Base-by-base conservation (phyloP, 2,329 filamentous ascomycete species). In the Diaporthe citrichinensis region DNA sequence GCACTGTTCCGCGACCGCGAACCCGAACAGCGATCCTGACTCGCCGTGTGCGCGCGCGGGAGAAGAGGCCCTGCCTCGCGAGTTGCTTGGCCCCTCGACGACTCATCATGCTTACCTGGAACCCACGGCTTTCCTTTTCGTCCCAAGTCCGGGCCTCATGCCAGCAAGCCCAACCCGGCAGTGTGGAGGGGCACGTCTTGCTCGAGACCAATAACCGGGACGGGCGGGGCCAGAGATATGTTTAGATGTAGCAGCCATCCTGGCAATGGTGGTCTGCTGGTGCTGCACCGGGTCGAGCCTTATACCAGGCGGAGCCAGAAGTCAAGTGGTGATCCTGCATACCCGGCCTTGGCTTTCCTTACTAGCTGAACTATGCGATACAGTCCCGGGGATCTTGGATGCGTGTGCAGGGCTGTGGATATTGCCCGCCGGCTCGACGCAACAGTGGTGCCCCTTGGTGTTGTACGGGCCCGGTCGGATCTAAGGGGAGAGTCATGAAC, bases 211-310 rank as follows among this genome's bases (percentile, higher is more conserved):
- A 51, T 53, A 28, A 39, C 12, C 46, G 23, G n/a, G 44, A 7
- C 49, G 23, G 34, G 31, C 17, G 34, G 65, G 65, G n/a, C 46
- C 46, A 23, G 65, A 55, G 49, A 55, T 55, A 55, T 55, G 49
- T 69, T 51, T 69, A 69, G 65, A 69, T 25, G 65, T 31, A 20
- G 65, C 65, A 55, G n/a, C 46, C 46, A 69, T 55, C 49, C 65
- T 15, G 31, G 62, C 39, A 10, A 68, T 28, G 62, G 31, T 23
- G 17, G 62, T 9, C 62, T 36, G 44, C 12, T 67, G 44, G 31
- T 53, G 62, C 34, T 28, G 25, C 46, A 39, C 49, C 65, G 1
- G 34, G 65, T 69, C 49, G 46, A 69, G 65, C 65, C 46, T 55
- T 55, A 25, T 20, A 55, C 49, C n/a, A 41, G 44, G 15, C 46